A percentile compares a stretch with the other conserved stretches of the same genome.
Conservation (phyloP, 2,329 filamentous ascomycete species). For the Lachnellula subtilissima region DNA sequence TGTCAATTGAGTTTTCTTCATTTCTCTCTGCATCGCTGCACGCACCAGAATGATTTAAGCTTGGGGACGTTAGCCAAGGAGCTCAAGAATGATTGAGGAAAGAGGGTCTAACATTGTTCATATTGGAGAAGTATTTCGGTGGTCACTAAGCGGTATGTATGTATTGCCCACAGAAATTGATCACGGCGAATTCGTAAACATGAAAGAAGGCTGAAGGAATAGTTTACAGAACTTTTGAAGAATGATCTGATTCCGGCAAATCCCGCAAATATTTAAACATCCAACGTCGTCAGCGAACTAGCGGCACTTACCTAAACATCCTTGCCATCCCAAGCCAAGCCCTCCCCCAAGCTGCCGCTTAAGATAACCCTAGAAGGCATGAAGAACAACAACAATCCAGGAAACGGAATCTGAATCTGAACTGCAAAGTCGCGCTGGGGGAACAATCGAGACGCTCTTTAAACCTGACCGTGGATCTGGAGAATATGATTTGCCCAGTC, state of each 20-base stretch:
- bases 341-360: neutral
- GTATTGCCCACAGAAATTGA: no score
- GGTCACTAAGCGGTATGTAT: neutral
- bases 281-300: neutral
- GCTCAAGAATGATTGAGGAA: neutral
- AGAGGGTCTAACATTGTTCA: constrained; percentile 49
- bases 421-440: neutral
- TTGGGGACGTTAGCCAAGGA: constrained; percentile 31
- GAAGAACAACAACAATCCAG: constrained; percentile 1
- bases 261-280: no score
- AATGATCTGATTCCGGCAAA: constrained; percentile 11
- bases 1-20: constrained; percentile 17
- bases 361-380: constrained; percentile 7
- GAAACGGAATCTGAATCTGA: neutral
- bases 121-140: constrained; percentile 24
- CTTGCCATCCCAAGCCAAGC: neutral
- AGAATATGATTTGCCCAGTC: neutral
- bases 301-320: neutral
- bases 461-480: neutral
- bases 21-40: constrained; percentile 12
- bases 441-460: neutral
- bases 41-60: constrained; percentile 64
- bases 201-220: neutral
- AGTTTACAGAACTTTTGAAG: neutral
- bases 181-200: no score